Conservation (phyloP, 352 stramenopile genomes). For the Globisporangium viniferum region DNA sequence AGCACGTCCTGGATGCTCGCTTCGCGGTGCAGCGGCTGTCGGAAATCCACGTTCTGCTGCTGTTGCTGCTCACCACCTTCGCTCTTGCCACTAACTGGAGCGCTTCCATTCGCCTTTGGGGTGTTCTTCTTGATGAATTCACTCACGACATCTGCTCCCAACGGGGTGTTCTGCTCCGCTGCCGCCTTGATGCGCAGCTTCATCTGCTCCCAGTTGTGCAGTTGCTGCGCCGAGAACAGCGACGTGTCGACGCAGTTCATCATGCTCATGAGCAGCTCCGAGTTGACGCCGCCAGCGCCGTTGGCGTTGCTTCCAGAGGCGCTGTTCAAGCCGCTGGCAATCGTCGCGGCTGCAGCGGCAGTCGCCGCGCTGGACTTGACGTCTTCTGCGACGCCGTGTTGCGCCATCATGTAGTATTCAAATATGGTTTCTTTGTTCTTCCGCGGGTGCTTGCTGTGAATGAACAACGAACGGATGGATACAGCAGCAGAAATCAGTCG, state of each 20-base stretch:
- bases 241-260: constrained; percentile 86
- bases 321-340: neutral
- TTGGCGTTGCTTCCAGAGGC: neutral
- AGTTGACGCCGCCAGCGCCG: constrained; percentile 41
- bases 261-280: constrained; percentile 75
- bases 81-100: constrained; percentile 12
- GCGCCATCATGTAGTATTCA: constrained; percentile 3
- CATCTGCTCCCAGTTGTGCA: constrained; percentile 80
- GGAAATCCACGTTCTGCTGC: constrained; percentile 32
- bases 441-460: neutral
- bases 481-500: neutral
- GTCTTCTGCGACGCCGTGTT: constrained; percentile 5
- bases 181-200: constrained; percentile 57
- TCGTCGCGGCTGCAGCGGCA: constrained; percentile 4
- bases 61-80: constrained; percentile 4
- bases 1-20: constrained; percentile 79
- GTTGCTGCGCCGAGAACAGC: constrained; percentile 67
- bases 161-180: constrained; percentile 39
- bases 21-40: constrained; percentile 60
- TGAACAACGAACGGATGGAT: neutral
- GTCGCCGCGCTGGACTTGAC: neutral
- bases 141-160: constrained; percentile 28
- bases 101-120: constrained; percentile 26
- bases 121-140: constrained; percentile 41
- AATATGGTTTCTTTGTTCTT: neutral